Evolutionary conservation across 2,329 filamentous ascomycete species (phyloP), one percentile per base, ranked within the genome.

Genomic region (Hymenoscyphus occultus): DNA sequence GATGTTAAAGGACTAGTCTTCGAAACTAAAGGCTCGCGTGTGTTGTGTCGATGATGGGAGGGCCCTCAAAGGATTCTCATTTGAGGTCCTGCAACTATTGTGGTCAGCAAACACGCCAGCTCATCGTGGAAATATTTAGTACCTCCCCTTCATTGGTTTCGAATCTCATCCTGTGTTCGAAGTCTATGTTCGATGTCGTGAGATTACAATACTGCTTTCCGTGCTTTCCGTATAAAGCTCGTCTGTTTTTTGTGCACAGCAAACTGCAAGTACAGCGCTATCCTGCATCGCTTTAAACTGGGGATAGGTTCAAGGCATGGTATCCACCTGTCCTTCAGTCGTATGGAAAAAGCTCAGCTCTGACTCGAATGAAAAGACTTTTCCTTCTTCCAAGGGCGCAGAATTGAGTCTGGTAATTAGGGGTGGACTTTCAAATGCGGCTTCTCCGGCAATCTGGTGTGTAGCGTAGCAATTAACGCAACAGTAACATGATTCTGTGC

Each of bases 1-100:
- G 45, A 51, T 51, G 45, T 19, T 51, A 51, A 51, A 51, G 22
- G 45, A 51, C 45, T 51, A n/a, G 22, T 51, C 12, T 51, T 19
- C 19, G 9, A 19, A 51, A 19, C 0, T 51, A 10, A 51, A 4
- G 45, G 45, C 19, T 19, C 45, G 10, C 45, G 45, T 51, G 45
- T 51, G 45, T 51, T n/a, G 12, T 51, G 7, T 28, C 22, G n/a
- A 22, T 22, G 45, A 12, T 12, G 19, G 45, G 45, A 12, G 9
- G 19, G 45, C 45, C 45, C 45, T 51, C n/a, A 51, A 22, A 22
- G 22, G 45, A n/a, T 51, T 51, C 45, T 51, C 45, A 51, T 51
- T 51, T 51, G 45, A 51, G 12, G 9, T 51, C 12, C 19, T 51
- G 19, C n/a, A 22, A 35, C 6, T 19, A 12, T 51, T 22, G 45